Conservation (phyloP, 208 protist species). For the Angomonas ambiguus region DNA sequence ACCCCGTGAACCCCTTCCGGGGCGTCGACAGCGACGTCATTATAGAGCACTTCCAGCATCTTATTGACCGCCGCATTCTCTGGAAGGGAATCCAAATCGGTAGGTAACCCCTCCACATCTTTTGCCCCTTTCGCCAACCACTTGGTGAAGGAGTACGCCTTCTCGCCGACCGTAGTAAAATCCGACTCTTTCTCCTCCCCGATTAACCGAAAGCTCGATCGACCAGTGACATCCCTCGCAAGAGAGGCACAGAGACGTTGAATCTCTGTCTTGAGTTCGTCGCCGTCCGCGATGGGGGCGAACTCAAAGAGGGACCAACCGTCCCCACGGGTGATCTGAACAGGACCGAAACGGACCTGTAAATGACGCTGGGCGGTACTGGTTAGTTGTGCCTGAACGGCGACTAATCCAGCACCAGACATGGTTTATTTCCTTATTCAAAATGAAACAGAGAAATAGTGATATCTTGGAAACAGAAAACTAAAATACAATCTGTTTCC, state of each 20-base stretch:
- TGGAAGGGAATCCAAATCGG: conserved; percentile 38
- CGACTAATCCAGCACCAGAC: conserved; percentile 27
- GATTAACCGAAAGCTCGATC: conserved; percentile 48
- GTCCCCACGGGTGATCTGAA: conserved; percentile 66
- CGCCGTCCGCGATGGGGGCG: conserved; percentile 28
- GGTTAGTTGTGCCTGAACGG: conserved; percentile 72
- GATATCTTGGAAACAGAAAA: neutral
- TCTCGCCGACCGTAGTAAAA: conserved; percentile 42
- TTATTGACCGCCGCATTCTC: conserved; percentile 28
- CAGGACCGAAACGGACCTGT: conserved; percentile 54
- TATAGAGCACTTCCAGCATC: conserved; percentile 88
- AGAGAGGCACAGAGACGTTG: conserved; percentile 71
- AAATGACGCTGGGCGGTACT: conserved; percentile 86
- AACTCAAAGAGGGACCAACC: conserved; percentile 77
- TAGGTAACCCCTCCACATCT: neutral
- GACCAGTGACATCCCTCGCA: conserved; percentile 72
- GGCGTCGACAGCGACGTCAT: conserved; percentile 55
- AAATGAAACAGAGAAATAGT: neutral
- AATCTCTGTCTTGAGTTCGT: conserved; percentile 52
- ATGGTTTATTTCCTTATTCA: neutral
- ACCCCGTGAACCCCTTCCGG: conserved; percentile 42
- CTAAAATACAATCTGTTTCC: neutral
- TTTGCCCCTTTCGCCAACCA: conserved; percentile 30
- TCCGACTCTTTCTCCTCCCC: conserved; percentile 70
- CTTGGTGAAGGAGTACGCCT: conserved; percentile 46